Evolutionary conservation across 179 eudicot genomes (phyloP).

Genomic region (Beta lomatogona): DNA sequence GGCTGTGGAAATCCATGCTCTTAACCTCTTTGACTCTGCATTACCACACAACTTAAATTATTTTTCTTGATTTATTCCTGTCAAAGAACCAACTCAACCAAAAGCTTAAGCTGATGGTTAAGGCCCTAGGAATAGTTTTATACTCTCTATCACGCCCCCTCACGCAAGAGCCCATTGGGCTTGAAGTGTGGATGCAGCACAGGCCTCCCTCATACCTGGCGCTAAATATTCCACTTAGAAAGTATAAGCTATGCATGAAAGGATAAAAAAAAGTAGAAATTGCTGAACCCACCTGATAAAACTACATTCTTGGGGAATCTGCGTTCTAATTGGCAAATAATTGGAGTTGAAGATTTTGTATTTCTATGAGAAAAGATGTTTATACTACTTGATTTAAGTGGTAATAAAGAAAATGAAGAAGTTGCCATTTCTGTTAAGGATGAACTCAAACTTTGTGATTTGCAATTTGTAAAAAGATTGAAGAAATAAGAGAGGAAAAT

Average conservation of each 20-base stretch:
- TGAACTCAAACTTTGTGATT: not conserved
- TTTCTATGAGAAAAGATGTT: not conserved
- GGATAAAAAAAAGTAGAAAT: not conserved
- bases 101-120: too few species aligned
- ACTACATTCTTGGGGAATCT: not conserved
- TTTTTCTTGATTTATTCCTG: not conserved
- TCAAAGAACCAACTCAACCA: too few species aligned
- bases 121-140: too few species aligned
- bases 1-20: constrained; percentile 58
- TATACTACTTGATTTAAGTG: constrained; percentile 40
- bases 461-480: not conserved
- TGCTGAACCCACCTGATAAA: constrained; percentile 2
- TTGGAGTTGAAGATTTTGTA: constrained; percentile 11
- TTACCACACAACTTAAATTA: not conserved
- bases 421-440: constrained; percentile 45
- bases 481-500: not conserved
- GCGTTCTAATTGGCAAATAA: constrained; percentile 19
- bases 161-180: too few species aligned
- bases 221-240: too few species aligned
- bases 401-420: constrained; percentile 49
- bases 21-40: constrained; percentile 61
- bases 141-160: too few species aligned
- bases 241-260: not conserved
- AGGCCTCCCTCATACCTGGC: too few species aligned
- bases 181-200: too few species aligned